A percentile compares a stretch with the other conserved stretches of the same genome.
Evolutionary conservation across 345 rosid genomes (phyloP).

Genomic region (Geranium brycei): DNA sequence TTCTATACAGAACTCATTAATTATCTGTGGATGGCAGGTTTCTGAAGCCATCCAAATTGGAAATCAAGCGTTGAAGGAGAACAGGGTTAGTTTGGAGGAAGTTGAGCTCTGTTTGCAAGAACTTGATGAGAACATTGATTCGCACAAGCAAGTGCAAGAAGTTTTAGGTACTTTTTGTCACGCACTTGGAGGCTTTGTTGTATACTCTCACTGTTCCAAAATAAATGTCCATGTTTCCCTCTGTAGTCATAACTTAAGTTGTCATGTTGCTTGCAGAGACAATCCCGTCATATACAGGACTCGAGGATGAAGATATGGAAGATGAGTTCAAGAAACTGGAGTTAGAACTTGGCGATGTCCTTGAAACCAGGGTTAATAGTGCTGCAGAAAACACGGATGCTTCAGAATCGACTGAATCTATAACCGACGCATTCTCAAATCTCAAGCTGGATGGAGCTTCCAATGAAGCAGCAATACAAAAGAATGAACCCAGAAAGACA

Average conservation of each 20-base stretch:
- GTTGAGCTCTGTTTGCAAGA: slow-evolving; percentile 63
- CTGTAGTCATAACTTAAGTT: slow-evolving; percentile 1
- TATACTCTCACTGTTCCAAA: not conserved
- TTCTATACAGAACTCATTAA: too few species aligned
- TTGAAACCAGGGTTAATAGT: slow-evolving; percentile 4
- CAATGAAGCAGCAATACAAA: slow-evolving; percentile 11
- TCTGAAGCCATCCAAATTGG: slow-evolving; percentile 75
- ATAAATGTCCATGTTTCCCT: not conserved
- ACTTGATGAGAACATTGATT: slow-evolving; percentile 53
- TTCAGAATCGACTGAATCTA: slow-evolving; percentile 25
- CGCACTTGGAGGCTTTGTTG: not conserved
- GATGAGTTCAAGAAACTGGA: slow-evolving; percentile 64
- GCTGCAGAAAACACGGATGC: slow-evolving; percentile 13
- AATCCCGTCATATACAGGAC: slow-evolving; percentile 23
- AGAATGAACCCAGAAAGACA: slow-evolving; percentile 18
- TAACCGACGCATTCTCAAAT: slow-evolving; percentile 41
- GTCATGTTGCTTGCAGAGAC: slow-evolving; percentile 30
- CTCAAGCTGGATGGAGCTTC: slow-evolving; percentile 37
- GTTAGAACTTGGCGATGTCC: slow-evolving; percentile 40
- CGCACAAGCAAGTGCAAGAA: slow-evolving; percentile 59
- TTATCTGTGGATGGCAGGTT: slow-evolving; percentile 30
- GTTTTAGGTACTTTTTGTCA: slow-evolving; percentile 41
- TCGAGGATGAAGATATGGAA: slow-evolving; percentile 62
- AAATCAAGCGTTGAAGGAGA: slow-evolving; percentile 57
- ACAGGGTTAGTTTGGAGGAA: slow-evolving; percentile 59